Evolutionary conservation across 2,329 filamentous ascomycete species (phyloP), one percentile per base, ranked within the genome.

Genomic region (Stagonosporopsis cucurbitacearum): DNA sequence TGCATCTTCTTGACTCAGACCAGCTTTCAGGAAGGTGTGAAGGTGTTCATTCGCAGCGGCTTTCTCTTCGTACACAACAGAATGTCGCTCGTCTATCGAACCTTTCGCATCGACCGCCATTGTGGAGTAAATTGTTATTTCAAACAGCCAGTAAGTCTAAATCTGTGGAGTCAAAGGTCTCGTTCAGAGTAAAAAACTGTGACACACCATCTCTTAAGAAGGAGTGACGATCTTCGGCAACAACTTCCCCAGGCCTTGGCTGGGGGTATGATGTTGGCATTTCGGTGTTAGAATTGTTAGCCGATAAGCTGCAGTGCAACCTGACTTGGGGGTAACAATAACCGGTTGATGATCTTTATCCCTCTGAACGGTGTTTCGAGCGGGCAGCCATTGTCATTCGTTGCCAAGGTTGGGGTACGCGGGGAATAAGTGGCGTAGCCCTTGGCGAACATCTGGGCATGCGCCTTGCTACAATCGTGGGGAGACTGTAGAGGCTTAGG

Each of bases 1-100:
- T 8, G 66, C 67, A 46, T 73, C 69, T 42, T 72, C 68, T 6
- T 53, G n/a, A 11, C 40, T 63, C 19, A 68, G 47, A 6, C 62
- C 62, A 13, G 54, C 58, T 44, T 47, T 62, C 36, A 63, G 54
- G 22, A 49, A 50, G 0, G 33, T 17, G 9, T 58, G 54, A 2
- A 63, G 58, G 40, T 64, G 57, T 6, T 50, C 52, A 9, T 33
- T 6, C 7, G 56, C 52, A 5, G 50, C 37, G 11, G 47, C 32
- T 43, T 62, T 55, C 40, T 48, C 50, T 7, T 54, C 43, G 6
- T 43, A 43, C 17, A 54, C 37, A 3, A 48, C 23, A 0, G 50
- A 54, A 13, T 39, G 43, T 4, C 37, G 43, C n/a, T 48, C 50
- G 2, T 48, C 50, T 37, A 30, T 41, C 6, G 44, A 43, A 7